A percentile compares a stretch with the other conserved stretches of the same genome.
phyloP scores from a whole-genome alignment of 2,329 filamentous ascomycete genomes.

The Hypomyces perniciosus region DNA sequence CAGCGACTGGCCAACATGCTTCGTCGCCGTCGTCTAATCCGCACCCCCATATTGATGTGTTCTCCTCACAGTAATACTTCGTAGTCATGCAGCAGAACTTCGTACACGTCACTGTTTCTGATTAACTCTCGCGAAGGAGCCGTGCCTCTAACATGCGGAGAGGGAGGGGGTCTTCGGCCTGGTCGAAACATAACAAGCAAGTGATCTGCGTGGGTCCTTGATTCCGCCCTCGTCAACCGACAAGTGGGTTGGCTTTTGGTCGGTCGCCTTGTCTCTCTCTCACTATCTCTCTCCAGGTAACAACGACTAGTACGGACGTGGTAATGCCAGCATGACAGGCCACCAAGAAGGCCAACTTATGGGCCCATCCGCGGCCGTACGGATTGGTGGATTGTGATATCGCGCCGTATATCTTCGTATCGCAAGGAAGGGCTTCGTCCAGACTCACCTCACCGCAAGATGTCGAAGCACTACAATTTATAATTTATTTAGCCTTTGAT shows the following conservation, averaged over 20 bases:
- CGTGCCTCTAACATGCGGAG: neutral
- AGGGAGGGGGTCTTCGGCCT: neutral
- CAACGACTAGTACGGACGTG: neutral
- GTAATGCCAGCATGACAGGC: neutral
- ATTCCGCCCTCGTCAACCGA: neutral
- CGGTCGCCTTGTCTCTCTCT: neutral
- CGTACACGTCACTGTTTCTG: neutral
- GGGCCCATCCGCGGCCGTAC: neutral
- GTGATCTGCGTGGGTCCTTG: constrained; percentile 2
- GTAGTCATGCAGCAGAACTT: too few relatives aligned
- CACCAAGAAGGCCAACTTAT: neutral
- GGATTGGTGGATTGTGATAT: too few relatives aligned
- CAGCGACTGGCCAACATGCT: too few relatives aligned
- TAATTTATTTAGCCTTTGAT: neutral
- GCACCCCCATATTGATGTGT: too few relatives aligned
- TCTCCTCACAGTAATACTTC: too few relatives aligned
- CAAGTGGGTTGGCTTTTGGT: neutral
- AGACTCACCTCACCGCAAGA: too few relatives aligned
- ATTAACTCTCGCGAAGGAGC: neutral
- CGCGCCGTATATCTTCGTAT: too few relatives aligned
- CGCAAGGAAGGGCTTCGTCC: too few relatives aligned
- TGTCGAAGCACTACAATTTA: neutral
- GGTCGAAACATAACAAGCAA: neutral
- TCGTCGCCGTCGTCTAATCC: too few relatives aligned
- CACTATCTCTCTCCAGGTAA: neutral